Conservation (phyloP, 225 moss, liverwort and hornwort species). For the Polytrichum formosum region DNA sequence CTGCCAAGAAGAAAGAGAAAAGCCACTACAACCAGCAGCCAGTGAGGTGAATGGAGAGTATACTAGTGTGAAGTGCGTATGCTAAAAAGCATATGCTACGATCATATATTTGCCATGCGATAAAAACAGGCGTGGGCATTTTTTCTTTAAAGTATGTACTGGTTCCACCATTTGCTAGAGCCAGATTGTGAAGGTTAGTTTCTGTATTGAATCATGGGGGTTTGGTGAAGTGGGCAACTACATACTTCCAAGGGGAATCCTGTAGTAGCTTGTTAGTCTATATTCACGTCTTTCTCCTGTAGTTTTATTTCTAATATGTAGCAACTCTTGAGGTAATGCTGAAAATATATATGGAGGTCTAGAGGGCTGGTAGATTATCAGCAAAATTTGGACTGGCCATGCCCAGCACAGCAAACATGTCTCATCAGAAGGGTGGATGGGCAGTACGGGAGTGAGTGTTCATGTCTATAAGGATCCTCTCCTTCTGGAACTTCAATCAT, state of each 20-base stretch:
- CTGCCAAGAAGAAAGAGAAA: constrained; percentile 70
- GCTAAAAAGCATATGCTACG: too few relatives aligned
- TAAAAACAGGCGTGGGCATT: constrained; percentile 45
- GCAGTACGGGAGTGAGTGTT: constrained; percentile 40
- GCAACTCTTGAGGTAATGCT: constrained; percentile 34
- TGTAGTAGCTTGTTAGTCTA: constrained; percentile 47
- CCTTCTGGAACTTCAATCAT: constrained; percentile 36
- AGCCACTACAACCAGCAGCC: constrained; percentile 70
- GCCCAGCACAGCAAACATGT: constrained; percentile 42
- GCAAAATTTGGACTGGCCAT: constrained; percentile 29
- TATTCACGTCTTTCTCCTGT: constrained; percentile 44
- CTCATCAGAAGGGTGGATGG: constrained; percentile 35
- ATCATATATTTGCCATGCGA: constrained; percentile 25
- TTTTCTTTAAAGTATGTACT: constrained; percentile 36
- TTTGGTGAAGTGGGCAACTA: constrained; percentile 50
- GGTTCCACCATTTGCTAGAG: constrained; percentile 48
- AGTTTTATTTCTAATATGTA: constrained; percentile 50
- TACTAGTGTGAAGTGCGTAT: constrained; percentile 32
- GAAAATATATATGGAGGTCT: constrained; percentile 8
- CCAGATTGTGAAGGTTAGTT: constrained; percentile 40
- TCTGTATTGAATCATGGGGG: constrained; percentile 46
- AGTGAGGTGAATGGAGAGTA: constrained; percentile 60
- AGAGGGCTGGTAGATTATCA: constrained; percentile 43
- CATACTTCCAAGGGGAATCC: constrained; percentile 49
- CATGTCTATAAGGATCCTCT: constrained; percentile 31